These are phyloP conservation scores for Rhizophora mangle DNA, from an alignment of 345 rosid genomes.

Conservation along the genomic window DNA sequence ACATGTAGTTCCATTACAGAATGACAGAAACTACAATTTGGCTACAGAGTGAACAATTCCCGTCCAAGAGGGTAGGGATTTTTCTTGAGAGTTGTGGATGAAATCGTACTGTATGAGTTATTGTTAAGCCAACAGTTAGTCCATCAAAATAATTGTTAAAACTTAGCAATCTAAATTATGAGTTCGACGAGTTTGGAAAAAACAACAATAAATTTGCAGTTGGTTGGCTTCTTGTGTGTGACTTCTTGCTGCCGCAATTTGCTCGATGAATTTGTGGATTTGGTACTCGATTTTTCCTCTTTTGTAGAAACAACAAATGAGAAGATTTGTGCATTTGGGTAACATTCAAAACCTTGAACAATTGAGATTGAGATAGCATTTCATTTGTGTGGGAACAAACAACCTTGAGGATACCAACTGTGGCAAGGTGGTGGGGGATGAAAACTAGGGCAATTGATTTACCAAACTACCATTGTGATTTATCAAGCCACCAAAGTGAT, in stretches of 20 bases:
- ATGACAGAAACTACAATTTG: too few relatives aligned
- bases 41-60: too few relatives aligned
- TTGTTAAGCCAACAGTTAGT: conserved; percentile 71
- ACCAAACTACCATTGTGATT: too few relatives aligned
- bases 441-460: too few relatives aligned
- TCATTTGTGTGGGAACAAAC: conserved; percentile 32
- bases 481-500: too few relatives aligned
- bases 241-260: conserved; percentile 74
- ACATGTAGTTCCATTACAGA: too few relatives aligned
- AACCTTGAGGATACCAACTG: too few relatives aligned
- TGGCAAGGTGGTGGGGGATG: too few relatives aligned
- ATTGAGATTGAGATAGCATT: conserved; percentile 85
- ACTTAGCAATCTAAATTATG: conserved; percentile 40
- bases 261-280: conserved; percentile 84
- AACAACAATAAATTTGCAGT: conserved; percentile 71
- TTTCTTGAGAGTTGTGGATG: conserved; percentile 67
- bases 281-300: conserved; percentile 85
- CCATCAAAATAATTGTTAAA: conserved; percentile 58
- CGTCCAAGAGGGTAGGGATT: conserved; percentile 30
- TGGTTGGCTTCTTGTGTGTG: conserved; percentile 54
- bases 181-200: conserved; percentile 60
- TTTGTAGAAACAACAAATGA: conserved; percentile 74
- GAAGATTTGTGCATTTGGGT: conserved; percentile 82
- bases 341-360: conserved; percentile 87
- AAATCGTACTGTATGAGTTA: conserved; percentile 62